A percentile compares a stretch with the other conserved stretches of the same genome.
phyloP scores from a whole-genome alignment of 257 asterid genomes.

The Scutellaria baicalensis region DNA sequence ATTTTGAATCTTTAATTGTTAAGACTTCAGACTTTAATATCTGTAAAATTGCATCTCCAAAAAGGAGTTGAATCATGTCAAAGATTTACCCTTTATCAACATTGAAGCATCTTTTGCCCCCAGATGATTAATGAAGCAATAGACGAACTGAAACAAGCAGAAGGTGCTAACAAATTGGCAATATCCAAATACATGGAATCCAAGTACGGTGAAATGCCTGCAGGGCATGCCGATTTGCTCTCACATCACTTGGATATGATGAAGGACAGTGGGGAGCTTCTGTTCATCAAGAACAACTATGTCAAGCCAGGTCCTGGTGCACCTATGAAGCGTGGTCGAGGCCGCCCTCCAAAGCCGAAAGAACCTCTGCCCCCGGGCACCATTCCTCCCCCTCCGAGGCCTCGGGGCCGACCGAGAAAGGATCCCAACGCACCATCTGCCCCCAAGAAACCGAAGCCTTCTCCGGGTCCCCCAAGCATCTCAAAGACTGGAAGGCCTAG shows the following conservation, averaged over 20 bases:
- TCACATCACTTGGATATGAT: constrained; percentile 39
- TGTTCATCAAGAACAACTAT: constrained; percentile 67
- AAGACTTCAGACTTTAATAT: background rate
- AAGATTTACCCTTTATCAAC: background rate
- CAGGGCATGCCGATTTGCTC: constrained; percentile 54
- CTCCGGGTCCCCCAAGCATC: constrained; percentile 24
- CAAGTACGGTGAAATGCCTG: constrained; percentile 61
- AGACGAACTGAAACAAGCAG: constrained; percentile 49
- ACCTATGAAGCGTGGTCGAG: constrained; percentile 68
- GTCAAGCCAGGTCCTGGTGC: constrained; percentile 53
- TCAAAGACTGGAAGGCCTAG: constrained; percentile 54
- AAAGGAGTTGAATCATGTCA: background rate
- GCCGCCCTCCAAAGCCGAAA: constrained; percentile 76
- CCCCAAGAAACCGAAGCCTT: constrained; percentile 58
- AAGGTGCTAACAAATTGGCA: constrained; percentile 67
- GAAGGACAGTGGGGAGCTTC: constrained; percentile 63
- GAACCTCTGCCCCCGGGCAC: constrained; percentile 34
- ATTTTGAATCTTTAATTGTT: background rate
- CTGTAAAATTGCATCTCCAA: background rate
- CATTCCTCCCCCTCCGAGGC: constrained; percentile 34
- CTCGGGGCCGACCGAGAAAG: constrained; percentile 82
- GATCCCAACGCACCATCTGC: constrained; percentile 66
- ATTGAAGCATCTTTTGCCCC: background rate
- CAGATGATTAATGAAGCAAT: constrained; percentile 83
- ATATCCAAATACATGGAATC: constrained; percentile 64